Conservation (phyloP, 495 filamentous ascomycete species). For the Hypoxylon crocopeplum region DNA sequence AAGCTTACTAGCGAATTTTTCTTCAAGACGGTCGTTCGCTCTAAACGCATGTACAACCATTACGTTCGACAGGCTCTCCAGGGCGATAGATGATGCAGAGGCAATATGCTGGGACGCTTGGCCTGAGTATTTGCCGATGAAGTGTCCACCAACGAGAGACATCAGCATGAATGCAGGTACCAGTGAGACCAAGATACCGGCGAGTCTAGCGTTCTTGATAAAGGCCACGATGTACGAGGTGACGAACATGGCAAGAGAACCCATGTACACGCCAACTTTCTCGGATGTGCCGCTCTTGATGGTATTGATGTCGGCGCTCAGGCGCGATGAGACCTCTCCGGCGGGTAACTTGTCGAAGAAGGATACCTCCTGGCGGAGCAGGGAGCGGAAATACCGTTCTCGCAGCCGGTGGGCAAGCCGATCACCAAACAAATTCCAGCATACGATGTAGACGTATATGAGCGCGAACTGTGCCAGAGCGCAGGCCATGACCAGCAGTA, state of each 20-base stretch:
- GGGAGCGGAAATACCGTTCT: slow-evolving; percentile 60
- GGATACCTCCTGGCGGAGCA: slow-evolving; percentile 66
- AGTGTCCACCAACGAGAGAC: slow-evolving; percentile 65
- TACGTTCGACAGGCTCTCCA: slow-evolving; percentile 54
- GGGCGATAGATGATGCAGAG: slow-evolving; percentile 50
- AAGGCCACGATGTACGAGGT: slow-evolving; percentile 71
- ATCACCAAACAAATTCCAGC: slow-evolving; percentile 67
- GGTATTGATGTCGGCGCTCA: slow-evolving; percentile 66
- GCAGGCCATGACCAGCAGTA: slow-evolving; percentile 68
- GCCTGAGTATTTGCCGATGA: slow-evolving; percentile 64
- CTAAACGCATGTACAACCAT: slow-evolving; percentile 60
- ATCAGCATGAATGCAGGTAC: slow-evolving; percentile 72
- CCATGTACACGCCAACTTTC: slow-evolving; percentile 68
- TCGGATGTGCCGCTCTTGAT: slow-evolving; percentile 70
- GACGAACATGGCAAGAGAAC: slow-evolving; percentile 66
- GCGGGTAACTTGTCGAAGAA: slow-evolving; percentile 65
- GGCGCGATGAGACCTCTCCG: slow-evolving; percentile 66
- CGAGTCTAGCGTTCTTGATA: slow-evolving; percentile 60
- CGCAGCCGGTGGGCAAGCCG: slow-evolving; percentile 68
- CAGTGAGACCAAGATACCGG: slow-evolving; percentile 63
- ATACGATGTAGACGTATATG: slow-evolving; percentile 63
- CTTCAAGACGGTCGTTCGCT: slow-evolving; percentile 54
- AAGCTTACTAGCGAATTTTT: slow-evolving; percentile 59
- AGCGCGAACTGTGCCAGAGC: slow-evolving; percentile 66
- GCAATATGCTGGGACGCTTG: slow-evolving; percentile 54